phyloP scores from a whole-genome alignment of 208 protist species.

The Lotmaria passim region DNA sequence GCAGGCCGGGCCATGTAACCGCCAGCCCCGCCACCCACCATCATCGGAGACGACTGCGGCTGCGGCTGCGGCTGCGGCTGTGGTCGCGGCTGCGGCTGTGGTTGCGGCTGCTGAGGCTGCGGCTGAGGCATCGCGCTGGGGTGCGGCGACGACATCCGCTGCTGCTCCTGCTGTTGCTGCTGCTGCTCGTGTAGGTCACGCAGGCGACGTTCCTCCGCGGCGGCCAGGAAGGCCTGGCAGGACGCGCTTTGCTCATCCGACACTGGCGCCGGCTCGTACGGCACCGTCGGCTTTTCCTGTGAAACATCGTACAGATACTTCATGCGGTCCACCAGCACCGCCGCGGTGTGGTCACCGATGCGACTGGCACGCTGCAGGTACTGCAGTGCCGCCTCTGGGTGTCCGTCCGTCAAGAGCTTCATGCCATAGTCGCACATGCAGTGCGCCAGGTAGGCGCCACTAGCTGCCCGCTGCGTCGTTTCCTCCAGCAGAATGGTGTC shows the following conservation, averaged over 20 bases:
- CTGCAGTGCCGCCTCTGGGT: slow-evolving; percentile 46
- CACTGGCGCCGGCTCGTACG: slow-evolving; percentile 51
- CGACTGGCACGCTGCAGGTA: slow-evolving; percentile 66
- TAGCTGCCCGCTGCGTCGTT: slow-evolving; percentile 49
- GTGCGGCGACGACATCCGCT: slow-evolving; percentile 14
- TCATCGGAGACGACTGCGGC: background rate
- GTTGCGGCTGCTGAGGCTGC: slow-evolving; percentile 16
- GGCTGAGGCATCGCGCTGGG: slow-evolving; percentile 8
- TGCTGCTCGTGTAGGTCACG: slow-evolving; percentile 37
- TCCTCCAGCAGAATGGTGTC: slow-evolving; percentile 75
- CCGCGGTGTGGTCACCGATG: slow-evolving; percentile 57
- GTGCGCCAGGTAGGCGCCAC: slow-evolving; percentile 51
- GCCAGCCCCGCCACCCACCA: background rate
- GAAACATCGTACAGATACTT: slow-evolving; percentile 44
- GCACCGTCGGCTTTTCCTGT: slow-evolving; percentile 26
- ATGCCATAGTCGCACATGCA: slow-evolving; percentile 65
- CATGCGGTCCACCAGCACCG: slow-evolving; percentile 71
- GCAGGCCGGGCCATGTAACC: slow-evolving; percentile 19
- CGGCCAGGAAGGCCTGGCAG: slow-evolving; percentile 50
- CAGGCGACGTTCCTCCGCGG: slow-evolving; percentile 37
- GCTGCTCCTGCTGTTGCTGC: slow-evolving; percentile 38
- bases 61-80: background rate
- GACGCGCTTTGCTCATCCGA: slow-evolving; percentile 55
- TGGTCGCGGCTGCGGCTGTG: background rate
- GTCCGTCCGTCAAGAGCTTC: slow-evolving; percentile 50